A percentile compares a stretch with the other conserved stretches of the same genome.
These are phyloP conservation scores for Delphinella strobiligena DNA, from an alignment of 2,329 filamentous ascomycete species.

Conservation along the genomic window DNA sequence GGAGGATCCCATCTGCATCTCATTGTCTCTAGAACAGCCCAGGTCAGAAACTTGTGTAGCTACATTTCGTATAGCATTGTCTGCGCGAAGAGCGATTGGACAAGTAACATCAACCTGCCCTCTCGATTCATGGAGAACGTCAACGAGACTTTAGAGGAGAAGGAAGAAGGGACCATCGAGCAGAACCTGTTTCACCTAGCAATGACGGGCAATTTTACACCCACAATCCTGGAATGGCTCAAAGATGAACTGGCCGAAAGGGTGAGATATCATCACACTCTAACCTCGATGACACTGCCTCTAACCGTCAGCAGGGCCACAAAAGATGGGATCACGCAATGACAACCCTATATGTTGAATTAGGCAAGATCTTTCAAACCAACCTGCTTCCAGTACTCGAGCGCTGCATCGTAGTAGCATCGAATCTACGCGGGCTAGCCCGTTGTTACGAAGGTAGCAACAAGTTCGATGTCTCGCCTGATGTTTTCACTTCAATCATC, in stretches of 20 bases:
- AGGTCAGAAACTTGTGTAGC: conserved; percentile 8
- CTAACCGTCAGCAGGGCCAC: conserved; percentile 50
- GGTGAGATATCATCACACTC: conserved; percentile 34
- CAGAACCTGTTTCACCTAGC: conserved; percentile 74
- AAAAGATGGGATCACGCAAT: conserved; percentile 93
- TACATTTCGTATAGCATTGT: conserved; percentile 36
- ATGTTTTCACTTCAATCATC: conserved; percentile 33
- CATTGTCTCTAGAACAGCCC: conserved; percentile 39
- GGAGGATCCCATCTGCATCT: conserved; percentile 10
- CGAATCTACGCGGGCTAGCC: conserved; percentile 71
- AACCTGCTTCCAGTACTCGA: conserved; percentile 83
- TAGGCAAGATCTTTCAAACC: conserved; percentile 70
- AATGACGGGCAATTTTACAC: conserved; percentile 68
- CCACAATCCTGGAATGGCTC: conserved; percentile 73
- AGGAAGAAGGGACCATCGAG: conserved; percentile 53
- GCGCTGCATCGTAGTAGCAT: conserved; percentile 67
- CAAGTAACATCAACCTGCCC: conserved; percentile 8
- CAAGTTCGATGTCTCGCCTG: conserved; percentile 39
- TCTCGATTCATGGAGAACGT: conserved; percentile 29
- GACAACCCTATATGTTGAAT: conserved; percentile 60
- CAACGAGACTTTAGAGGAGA: conserved; percentile 60
- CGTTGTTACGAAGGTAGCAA: conserved; percentile 60
- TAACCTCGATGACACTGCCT: background rate
- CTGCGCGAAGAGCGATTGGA: conserved; percentile 9
- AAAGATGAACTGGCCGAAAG: conserved; percentile 70